Evolutionary conservation across 2,329 filamentous ascomycete species (phyloP), one percentile per base, ranked within the genome.

Genomic region (Colletotrichum aenigma): DNA sequence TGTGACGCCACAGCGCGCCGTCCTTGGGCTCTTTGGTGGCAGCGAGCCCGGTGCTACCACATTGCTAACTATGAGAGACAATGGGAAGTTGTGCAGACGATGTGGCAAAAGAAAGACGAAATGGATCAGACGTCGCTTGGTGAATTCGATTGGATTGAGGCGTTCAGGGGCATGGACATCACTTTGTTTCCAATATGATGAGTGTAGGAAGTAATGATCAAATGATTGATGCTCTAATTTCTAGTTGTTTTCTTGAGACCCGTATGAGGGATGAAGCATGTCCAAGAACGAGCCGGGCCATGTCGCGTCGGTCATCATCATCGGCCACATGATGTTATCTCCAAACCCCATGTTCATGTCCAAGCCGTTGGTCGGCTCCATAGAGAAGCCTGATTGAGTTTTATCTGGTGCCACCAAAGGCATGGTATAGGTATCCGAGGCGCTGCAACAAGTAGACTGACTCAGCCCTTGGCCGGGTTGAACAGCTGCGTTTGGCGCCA

Each of bases 21-120:
- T 9, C 30, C 48, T 21, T 71, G 69, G 69, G 18, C 36, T 43
- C 24, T 21, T 28, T 71, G 69, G 69, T 66, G 69, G 69, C 21
- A 60, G 21, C 32, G 70, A 28, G 64, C 38, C 4, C 24, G 8
- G 16, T 38, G 34, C 16, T 72, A 72, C 32, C 70, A 36, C 4
- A 34, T 67, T 10, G 70, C 62, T 6, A 72, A 72, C 21, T 60
- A 58, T 24, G 32, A 48, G 18, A 72, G 62, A 36, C 64, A 43
- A 43, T 72, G 70, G 70, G 52, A 67, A 7, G 52, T 72, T 48
- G 18, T 72, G 8, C 62, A 72, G 16, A 32, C 21, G 7, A 28
- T 72, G 21, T 72, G 70, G 70, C 24, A 26, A 3, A 52, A 18
- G n/a, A 32, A 43, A 28, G 62, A 72, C 24, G 36, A 60, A 18